Conservation (phyloP, 805 yeast genomes). For the Peterozyma toletana region DNA sequence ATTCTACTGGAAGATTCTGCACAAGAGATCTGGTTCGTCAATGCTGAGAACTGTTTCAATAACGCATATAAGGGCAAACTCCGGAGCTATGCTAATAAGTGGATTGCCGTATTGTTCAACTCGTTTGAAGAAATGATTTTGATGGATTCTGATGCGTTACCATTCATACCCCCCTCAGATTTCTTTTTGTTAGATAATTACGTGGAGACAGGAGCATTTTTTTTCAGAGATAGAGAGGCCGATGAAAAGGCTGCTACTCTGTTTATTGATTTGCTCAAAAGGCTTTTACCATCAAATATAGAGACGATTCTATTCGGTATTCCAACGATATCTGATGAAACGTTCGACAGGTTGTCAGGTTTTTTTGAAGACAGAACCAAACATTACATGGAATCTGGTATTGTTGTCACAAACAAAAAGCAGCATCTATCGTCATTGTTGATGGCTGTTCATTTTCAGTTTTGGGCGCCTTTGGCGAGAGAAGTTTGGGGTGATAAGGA, state of each 20-base stretch:
- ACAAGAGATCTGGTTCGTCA: slow-evolving; percentile 24
- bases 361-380: slow-evolving; percentile 33
- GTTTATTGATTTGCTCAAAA: slow-evolving; percentile 33
- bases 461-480: slow-evolving; percentile 34
- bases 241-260: slow-evolving; percentile 19
- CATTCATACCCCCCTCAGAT: slow-evolving; percentile 25
- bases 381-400: slow-evolving; percentile 43
- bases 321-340: slow-evolving; percentile 22
- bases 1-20: slow-evolving; percentile 14
- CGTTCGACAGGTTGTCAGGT: slow-evolving; percentile 21
- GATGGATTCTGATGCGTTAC: slow-evolving; percentile 47
- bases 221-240: slow-evolving; percentile 43
- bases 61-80: slow-evolving; percentile 18
- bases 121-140: slow-evolving; percentile 49
- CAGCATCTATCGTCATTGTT: slow-evolving; percentile 43
- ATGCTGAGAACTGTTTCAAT: slow-evolving; percentile 21
- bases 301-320: slow-evolving; percentile 17
- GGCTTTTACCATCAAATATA: slow-evolving; percentile 12
- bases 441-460: slow-evolving; percentile 34
- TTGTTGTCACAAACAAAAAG: slow-evolving; percentile 37
- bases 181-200: slow-evolving; percentile 33
- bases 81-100: slow-evolving; percentile 31
- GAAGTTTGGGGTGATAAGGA: slow-evolving; percentile 78
- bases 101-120: slow-evolving; percentile 51
- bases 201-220: slow-evolving; percentile 29